Evolutionary conservation across 2,329 filamentous ascomycete genomes (phyloP).

Genomic region (Venturia effusa): DNA sequence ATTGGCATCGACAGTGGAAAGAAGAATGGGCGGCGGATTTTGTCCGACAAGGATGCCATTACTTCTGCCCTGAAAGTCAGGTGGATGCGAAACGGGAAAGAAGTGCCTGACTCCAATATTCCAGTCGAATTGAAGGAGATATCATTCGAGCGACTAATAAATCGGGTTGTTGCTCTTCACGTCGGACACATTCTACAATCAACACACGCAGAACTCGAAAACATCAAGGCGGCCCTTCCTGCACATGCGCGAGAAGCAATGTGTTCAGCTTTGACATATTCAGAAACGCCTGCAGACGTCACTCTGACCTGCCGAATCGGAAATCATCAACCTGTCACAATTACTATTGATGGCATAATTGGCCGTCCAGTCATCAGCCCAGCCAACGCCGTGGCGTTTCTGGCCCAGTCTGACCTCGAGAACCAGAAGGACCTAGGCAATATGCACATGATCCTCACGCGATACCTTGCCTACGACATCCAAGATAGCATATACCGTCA

Average conservation of each 20-base stretch:
- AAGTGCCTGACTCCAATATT: conserved; percentile 59
- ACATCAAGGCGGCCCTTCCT: not conserved
- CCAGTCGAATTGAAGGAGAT: conserved; percentile 55
- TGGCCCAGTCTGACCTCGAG: conserved; percentile 4
- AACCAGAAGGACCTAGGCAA: not conserved
- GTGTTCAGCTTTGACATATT: not conserved
- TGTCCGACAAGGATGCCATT: conserved; percentile 3
- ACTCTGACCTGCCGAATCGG: not conserved
- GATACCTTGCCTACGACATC: not conserved
- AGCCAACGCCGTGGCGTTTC: not conserved
- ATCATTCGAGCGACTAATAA: conserved; percentile 64
- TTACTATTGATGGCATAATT: conserved; percentile 4
- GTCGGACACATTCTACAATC: conserved; percentile 5
- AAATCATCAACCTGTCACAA: not conserved
- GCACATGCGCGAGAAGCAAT: not conserved
- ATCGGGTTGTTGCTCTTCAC: conserved; percentile 49
- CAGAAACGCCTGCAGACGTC: conserved; percentile 5
- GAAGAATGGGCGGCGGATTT: conserved; percentile 10
- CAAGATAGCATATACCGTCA: conserved; percentile 3
- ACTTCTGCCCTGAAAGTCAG: conserved; percentile 44
- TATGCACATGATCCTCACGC: conserved; percentile 3
- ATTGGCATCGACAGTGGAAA: conserved; percentile 65
- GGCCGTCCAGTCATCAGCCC: conserved; percentile 6
- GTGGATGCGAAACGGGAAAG: conserved; percentile 78
- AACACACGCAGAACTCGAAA: not conserved